Evolutionary conservation across 805 yeast genomes (phyloP).

Genomic region (Maudiozyma turicensis): DNA sequence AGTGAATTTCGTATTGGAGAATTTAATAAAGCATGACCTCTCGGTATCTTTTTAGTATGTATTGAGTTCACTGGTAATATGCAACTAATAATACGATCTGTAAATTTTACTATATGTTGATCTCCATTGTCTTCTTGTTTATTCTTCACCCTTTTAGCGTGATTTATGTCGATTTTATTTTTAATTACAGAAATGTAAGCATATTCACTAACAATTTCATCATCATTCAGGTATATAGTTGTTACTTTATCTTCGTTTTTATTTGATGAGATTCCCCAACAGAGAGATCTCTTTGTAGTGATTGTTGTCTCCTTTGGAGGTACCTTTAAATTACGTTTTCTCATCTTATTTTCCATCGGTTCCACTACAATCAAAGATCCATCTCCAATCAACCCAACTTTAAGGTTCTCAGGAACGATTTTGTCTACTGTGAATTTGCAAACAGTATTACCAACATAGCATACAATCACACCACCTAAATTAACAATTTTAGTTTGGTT

Average conservation of each 20-base stretch:
- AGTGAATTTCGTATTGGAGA: constrained; percentile 34
- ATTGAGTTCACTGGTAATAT: not conserved
- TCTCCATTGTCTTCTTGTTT: too few species aligned
- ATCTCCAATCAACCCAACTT: constrained; percentile 46
- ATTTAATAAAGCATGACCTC: constrained; percentile 34
- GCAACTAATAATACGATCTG: constrained; percentile 2
- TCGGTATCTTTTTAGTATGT: not conserved
- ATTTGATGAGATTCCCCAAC: not conserved
- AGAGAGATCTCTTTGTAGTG: constrained; percentile 3
- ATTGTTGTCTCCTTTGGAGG: not conserved
- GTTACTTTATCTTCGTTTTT: not conserved
- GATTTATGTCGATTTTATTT: constrained; percentile 6
- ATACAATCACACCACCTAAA: constrained; percentile 46
- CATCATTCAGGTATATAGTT: constrained; percentile 1
- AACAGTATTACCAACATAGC: constrained; percentile 53
- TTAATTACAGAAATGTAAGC: constrained; percentile 27
- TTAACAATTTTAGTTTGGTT: constrained; percentile 74
- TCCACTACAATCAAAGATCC: constrained; percentile 68
- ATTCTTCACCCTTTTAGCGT: too few species aligned
- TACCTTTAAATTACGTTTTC: constrained; percentile 8
- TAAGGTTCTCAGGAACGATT: constrained; percentile 33
- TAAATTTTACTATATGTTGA: not conserved
- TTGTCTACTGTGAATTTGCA: constrained; percentile 50
- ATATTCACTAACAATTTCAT: constrained; percentile 6
- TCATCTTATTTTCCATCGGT: constrained; percentile 43